Conservation (phyloP, 2,329 filamentous ascomycete species). For the Fusarium chaquense region DNA sequence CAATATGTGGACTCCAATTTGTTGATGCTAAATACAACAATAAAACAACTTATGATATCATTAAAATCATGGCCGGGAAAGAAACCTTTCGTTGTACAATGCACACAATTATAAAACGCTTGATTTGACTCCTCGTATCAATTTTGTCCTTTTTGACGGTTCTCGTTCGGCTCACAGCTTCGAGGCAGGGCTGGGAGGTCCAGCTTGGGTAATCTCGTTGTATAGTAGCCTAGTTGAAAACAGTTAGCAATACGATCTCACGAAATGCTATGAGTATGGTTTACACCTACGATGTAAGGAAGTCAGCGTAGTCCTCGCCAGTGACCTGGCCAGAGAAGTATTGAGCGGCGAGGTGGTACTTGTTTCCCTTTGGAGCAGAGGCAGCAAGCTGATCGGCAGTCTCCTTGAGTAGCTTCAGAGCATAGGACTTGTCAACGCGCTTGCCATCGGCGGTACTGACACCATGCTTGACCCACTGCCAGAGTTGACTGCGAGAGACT, state of each 20-base stretch:
- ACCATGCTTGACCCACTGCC: slow-evolving; percentile 89
- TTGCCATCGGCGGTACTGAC: slow-evolving; percentile 87
- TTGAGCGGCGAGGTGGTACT: slow-evolving; percentile 88
- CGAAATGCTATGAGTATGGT: background rate
- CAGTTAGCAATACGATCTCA: slow-evolving; percentile 6
- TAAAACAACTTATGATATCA: slow-evolving; percentile 35
- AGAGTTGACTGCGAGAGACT: slow-evolving; percentile 92
- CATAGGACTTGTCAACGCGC: slow-evolving; percentile 92
- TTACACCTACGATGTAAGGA: slow-evolving; percentile 80
- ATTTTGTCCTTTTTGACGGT: slow-evolving; percentile 14
- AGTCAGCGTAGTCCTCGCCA: slow-evolving; percentile 97
- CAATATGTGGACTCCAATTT: slow-evolving; percentile 16
- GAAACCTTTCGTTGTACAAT: slow-evolving; percentile 15
- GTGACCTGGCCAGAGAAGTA: slow-evolving; percentile 95
- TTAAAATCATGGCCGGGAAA: slow-evolving; percentile 19
- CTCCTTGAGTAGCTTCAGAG: slow-evolving; percentile 87
- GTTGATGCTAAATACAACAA: slow-evolving; percentile 14
- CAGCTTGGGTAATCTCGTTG: slow-evolving; percentile 85
- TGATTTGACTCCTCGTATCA: slow-evolving; percentile 15
- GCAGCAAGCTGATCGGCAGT: slow-evolving; percentile 79
- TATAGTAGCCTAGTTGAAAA: slow-evolving; percentile 75
- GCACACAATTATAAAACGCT: slow-evolving; percentile 38
- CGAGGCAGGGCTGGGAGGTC: slow-evolving; percentile 69
- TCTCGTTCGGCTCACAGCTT: slow-evolving; percentile 64
- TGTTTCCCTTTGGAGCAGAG: slow-evolving; percentile 87